A percentile compares a stretch with the other conserved stretches of the same genome.
Conservation (phyloP, 257 asterid genomes). For the Solanum piurae region DNA sequence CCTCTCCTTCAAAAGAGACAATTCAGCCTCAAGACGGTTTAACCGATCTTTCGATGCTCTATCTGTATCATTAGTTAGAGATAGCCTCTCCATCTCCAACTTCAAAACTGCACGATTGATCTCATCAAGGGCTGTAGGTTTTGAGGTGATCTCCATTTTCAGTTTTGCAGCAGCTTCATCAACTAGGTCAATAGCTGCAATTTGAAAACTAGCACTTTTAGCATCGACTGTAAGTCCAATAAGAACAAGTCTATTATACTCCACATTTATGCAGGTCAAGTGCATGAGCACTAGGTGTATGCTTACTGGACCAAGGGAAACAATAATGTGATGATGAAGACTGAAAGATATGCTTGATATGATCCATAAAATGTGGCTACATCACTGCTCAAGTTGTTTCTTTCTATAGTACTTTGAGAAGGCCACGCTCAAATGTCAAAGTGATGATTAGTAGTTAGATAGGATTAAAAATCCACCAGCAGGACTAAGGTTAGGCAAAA, state of each 20-base stretch:
- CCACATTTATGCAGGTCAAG: neutral
- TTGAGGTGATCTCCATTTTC: slow-evolving; percentile 96
- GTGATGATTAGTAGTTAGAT: neutral
- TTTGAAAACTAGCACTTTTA: slow-evolving; percentile 3
- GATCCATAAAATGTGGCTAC: neutral
- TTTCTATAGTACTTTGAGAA: neutral
- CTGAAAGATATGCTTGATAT: neutral
- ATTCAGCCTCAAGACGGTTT: slow-evolving; percentile 72
- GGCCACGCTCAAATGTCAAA: neutral
- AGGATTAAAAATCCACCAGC: neutral
- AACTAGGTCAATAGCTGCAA: slow-evolving; percentile 87
- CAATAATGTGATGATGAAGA: neutral
- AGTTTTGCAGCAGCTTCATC: slow-evolving; percentile 97
- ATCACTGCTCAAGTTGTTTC: neutral
- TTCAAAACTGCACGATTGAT: slow-evolving; percentile 78
- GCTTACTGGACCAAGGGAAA: neutral
- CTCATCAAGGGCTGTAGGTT: slow-evolving; percentile 93
- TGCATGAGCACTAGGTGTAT: neutral
- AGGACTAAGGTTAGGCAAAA: neutral
- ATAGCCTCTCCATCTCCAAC: slow-evolving; percentile 91
- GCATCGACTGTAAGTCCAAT: neutral
- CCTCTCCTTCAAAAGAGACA: slow-evolving; percentile 63
- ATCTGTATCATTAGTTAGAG: slow-evolving; percentile 82
- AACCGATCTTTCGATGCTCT: slow-evolving; percentile 82
- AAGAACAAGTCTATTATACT: neutral